A percentile compares a stretch with the other conserved stretches of the same genome.
These are phyloP conservation scores for Zygosaccharomyces sapae DNA, from an alignment of 1,139 yeast genomes.

Conservation along the genomic window DNA sequence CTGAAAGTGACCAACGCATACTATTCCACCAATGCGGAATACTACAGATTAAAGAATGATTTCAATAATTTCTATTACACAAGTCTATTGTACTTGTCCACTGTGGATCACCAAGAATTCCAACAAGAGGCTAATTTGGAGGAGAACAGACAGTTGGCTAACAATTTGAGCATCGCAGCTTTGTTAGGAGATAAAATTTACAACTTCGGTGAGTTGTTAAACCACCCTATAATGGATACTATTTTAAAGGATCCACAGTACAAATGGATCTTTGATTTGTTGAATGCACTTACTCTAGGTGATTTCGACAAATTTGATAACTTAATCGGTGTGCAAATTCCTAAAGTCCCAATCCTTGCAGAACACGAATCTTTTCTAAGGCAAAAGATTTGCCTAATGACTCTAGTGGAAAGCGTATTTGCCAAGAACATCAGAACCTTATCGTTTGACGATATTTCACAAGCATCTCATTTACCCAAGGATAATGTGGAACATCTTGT, in stretches of 20 bases:
- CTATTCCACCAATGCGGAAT: constrained; percentile 75
- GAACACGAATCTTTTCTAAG: constrained; percentile 63
- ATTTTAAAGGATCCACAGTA: constrained; percentile 50
- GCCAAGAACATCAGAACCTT: constrained; percentile 70
- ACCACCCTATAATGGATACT: constrained; percentile 74
- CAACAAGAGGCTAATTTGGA: constrained; percentile 45
- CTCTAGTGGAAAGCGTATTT: constrained; percentile 83
- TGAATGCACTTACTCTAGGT: constrained; percentile 73
- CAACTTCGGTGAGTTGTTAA: constrained; percentile 90
- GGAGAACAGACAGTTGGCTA: constrained; percentile 60
- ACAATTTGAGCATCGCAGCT: constrained; percentile 82
- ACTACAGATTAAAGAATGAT: constrained; percentile 69
- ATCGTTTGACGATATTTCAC: constrained; percentile 66
- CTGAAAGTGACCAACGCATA: constrained; percentile 75
- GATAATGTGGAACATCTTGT: constrained; percentile 80
- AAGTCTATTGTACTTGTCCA: constrained; percentile 58
- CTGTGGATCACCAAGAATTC: constrained; percentile 36
- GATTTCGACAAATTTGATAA: constrained; percentile 50
- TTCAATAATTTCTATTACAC: constrained; percentile 75
- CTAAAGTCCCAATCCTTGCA: constrained; percentile 57
- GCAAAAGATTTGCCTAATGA: constrained; percentile 89
- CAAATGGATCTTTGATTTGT: constrained; percentile 69
- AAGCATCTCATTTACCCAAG: constrained; percentile 60
- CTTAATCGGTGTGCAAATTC: constrained; percentile 32
- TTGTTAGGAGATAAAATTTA: constrained; percentile 87